Evolutionary conservation across 2,329 filamentous ascomycete species (phyloP).

Genomic region (Cucurbitaria berberidis): DNA sequence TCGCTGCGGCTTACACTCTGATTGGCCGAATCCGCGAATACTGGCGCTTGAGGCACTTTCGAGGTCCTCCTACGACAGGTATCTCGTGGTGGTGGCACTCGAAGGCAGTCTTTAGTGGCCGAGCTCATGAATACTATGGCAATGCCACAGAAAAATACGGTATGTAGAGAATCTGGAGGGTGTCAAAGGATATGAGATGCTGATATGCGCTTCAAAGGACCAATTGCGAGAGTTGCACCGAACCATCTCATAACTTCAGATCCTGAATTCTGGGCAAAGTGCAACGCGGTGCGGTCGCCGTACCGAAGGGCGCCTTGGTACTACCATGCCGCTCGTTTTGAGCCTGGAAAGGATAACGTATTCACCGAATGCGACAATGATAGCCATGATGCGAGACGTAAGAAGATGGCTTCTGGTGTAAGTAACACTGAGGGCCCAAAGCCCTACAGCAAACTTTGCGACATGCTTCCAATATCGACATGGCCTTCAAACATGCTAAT

Average conservation of each 20-base stretch:
- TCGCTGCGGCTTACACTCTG: conserved; percentile 20
- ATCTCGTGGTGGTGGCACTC: conserved; percentile 43
- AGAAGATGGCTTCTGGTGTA: conserved; percentile 60
- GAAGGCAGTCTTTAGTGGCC: conserved; percentile 34
- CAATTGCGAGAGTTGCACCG: conserved; percentile 56
- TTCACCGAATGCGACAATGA: conserved; percentile 59
- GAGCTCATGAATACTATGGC: conserved; percentile 34
- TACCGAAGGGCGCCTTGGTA: conserved; percentile 51
- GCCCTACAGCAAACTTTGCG: background rate
- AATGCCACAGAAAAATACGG: conserved; percentile 42
- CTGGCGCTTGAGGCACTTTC: conserved; percentile 39
- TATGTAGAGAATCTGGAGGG: conserved; percentile 9
- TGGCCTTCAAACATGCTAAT: conserved; percentile 6
- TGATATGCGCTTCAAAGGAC: conserved; percentile 31
- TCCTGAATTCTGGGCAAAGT: conserved; percentile 54
- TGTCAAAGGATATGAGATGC: background rate
- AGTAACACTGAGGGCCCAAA: conserved; percentile 1
- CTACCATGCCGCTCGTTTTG: conserved; percentile 56
- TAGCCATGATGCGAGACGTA: conserved; percentile 52
- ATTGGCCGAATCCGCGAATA: conserved; percentile 32
- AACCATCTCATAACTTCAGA: conserved; percentile 58
- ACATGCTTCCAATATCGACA: background rate
- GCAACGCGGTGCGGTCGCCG: conserved; percentile 49
- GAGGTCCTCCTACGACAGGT: conserved; percentile 38
- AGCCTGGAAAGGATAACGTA: conserved; percentile 61